A percentile compares a stretch with the other conserved stretches of the same genome.
Evolutionary conservation across 2,329 filamentous ascomycete genomes (phyloP).

Genomic region (Cladosporium sp.): DNA sequence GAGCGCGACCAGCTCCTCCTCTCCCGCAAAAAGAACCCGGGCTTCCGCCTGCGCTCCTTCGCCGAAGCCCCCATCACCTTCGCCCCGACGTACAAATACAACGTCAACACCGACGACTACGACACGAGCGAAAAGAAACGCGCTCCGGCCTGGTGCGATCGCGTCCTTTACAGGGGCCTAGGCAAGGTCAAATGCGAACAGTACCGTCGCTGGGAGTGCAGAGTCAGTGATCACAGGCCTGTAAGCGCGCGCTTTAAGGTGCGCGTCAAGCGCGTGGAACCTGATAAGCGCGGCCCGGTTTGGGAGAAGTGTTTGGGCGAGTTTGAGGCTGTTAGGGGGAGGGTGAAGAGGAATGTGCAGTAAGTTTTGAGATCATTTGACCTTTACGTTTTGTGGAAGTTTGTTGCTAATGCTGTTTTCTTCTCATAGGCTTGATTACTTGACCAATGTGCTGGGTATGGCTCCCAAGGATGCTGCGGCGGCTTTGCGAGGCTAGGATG

Average conservation of each 20-base stretch:
- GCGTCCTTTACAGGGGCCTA: slow-evolving; percentile 76
- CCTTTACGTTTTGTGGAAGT: slow-evolving; percentile 7
- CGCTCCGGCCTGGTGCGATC: slow-evolving; percentile 93
- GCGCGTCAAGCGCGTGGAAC: slow-evolving; percentile 74
- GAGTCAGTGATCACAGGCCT: slow-evolving; percentile 86
- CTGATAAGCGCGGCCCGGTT: slow-evolving; percentile 52
- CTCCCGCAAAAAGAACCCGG: slow-evolving; percentile 81
- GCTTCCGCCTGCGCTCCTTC: slow-evolving; percentile 82
- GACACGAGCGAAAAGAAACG: slow-evolving; percentile 86
- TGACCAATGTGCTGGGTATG: slow-evolving; percentile 58
- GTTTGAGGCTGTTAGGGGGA: slow-evolving; percentile 67
- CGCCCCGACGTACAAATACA: slow-evolving; percentile 96
- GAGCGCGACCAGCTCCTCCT: slow-evolving; percentile 91
- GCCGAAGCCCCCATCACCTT: slow-evolving; percentile 88
- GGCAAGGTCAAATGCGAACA: slow-evolving; percentile 82
- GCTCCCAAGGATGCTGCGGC: slow-evolving; percentile 47
- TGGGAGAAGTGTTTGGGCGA: slow-evolving; percentile 42
- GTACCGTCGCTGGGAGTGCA: slow-evolving; percentile 83
- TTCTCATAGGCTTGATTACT: slow-evolving; percentile 57
- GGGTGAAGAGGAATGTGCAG: slow-evolving; percentile 70
- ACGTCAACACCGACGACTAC: slow-evolving; percentile 90
- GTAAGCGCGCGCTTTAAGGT: slow-evolving; percentile 82
- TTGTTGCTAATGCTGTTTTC: neutral
- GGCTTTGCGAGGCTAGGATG: slow-evolving; percentile 13
- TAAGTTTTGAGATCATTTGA: slow-evolving; percentile 50